A percentile compares a stretch with the other conserved stretches of the same genome.
phyloP scores from a whole-genome alignment of 2,329 filamentous ascomycete species.

The Colletotrichum higginsianum region DNA sequence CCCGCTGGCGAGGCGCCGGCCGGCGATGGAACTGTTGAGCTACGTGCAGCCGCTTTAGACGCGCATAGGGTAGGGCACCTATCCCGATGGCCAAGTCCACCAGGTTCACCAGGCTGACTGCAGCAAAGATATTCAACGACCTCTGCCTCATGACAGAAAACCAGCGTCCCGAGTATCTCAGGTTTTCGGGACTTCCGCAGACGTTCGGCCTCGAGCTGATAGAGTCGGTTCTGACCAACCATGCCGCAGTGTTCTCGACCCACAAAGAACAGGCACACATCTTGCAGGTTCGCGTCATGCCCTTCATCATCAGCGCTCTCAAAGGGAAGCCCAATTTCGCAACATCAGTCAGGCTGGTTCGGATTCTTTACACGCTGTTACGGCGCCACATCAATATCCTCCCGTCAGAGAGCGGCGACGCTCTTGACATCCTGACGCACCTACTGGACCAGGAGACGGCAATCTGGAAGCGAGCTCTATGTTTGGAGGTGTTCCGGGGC shows the following conservation, averaged over 20 bases:
- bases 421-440: constrained; percentile 85
- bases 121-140: constrained; percentile 82
- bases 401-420: constrained; percentile 84
- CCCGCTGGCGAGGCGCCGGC: constrained; percentile 77
- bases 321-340: constrained; percentile 86
- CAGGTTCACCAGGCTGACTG: constrained; percentile 24
- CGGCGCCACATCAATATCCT: constrained; percentile 83
- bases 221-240: constrained; percentile 89
- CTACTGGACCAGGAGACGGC: constrained; percentile 89
- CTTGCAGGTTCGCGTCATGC: constrained; percentile 83
- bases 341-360: constrained; percentile 83
- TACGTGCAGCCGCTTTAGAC: constrained; percentile 85
- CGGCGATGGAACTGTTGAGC: constrained; percentile 74
- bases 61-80: constrained; percentile 76
- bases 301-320: constrained; percentile 83
- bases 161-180: constrained; percentile 85
- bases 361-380: constrained; percentile 87
- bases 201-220: constrained; percentile 93
- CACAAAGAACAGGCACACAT: constrained; percentile 88
- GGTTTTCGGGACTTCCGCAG: constrained; percentile 82
- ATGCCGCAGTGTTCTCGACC: constrained; percentile 82
- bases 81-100: background rate
- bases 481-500: constrained; percentile 90
- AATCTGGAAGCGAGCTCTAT: constrained; percentile 89
- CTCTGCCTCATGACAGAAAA: constrained; percentile 90